Evolutionary conservation across 2,329 filamentous ascomycete species (phyloP), one percentile per base, ranked within the genome.

Genomic region (Alternaria sp.): DNA sequence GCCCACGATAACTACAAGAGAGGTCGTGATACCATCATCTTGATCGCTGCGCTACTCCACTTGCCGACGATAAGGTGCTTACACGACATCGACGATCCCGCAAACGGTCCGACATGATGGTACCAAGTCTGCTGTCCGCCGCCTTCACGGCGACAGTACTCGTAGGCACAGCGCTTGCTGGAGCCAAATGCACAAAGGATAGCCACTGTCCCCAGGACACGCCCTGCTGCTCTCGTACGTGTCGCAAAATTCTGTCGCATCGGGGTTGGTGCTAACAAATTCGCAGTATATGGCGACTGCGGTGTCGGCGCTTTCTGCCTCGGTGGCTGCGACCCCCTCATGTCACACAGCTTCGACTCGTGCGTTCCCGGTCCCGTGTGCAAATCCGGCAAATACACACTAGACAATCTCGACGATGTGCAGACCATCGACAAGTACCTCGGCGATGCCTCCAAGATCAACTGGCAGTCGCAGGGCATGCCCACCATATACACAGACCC

Each of bases 221-320:
- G 32, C 80, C 80, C 11, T 82, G 80, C 71, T 81, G 79, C 69
- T 80, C 77, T 54, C 71, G 80, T 81, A 72, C 64, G 80, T 77
- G 23, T 10, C 30, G 26, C 28, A 26, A 17, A 19, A 19, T n/a
- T 40, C n/a, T 5, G 9, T 15, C 44, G 40, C 9, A 12, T 10
- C 13, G 13, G 40, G 54, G 55, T 45, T 59, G 23, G 43, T 67
- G 69, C 75, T 77, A 71, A 78, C 66, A 59, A 17, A 28, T 10
- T 57, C 55, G 30, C 70, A 97, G 93, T 96, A 81, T 98, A 97
- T 81, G 93, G 93, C 73, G 86, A 95, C 81, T 98, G 96, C 76
- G 96, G 95, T 83, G 89, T 93, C 59, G 96, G 96, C 74, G 96
- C 94, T 59, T 98, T 92, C 86, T 99, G 96, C 77, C 88, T 99